Base-by-base conservation (phyloP, 2,329 filamentous ascomycete genomes). In the Aspergillus cejpii region DNA sequence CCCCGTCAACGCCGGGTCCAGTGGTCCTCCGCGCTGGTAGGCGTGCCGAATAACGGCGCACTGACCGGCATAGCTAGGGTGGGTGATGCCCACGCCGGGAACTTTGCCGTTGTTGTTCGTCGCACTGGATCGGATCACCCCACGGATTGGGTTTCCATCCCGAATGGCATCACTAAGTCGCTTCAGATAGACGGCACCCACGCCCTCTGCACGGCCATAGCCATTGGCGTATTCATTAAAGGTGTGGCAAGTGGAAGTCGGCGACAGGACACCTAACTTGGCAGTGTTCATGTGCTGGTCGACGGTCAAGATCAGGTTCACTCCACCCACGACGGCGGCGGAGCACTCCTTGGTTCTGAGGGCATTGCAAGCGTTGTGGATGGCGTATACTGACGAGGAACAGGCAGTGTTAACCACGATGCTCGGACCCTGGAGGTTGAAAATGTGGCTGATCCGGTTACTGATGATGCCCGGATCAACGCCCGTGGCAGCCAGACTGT, bases 321-420 rank as follows among this genome's bases (percentile, higher is more conserved):
- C 49, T 10, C 57, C 56, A 3, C 47, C 55, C 5, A 55, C 54
- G 1, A 63, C 27, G 1, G 63, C 59, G 0, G 41, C 37, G 2
- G 21, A 24, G 20, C 49, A 56, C 1, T 65, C 61, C 0, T 53
- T 37, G 6, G 11, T 47, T 1, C 48, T 43, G 1, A 65, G 29
- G 0, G 54, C 56, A 8, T 49, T n/a, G 26, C 62, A 66, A 0
- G 71, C 71, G 10, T 54, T 52, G 37, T 73, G 62, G 0, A 74
- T 55, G 1, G 66, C 64, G 1, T 67, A 65, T 0, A 63, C 34
- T 0, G 66, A 66, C 0, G 66, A 66, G 0, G 68, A 69, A 44
- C 70, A 72, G 0, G 65, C 68, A 0, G 64, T 68, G 40, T 70
- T 61, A 2, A 56, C 39, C 1, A 33, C 39, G 4, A 50, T 40